Conservation (phyloP, 78 protist species). For the Dictyostelium capitatum region DNA sequence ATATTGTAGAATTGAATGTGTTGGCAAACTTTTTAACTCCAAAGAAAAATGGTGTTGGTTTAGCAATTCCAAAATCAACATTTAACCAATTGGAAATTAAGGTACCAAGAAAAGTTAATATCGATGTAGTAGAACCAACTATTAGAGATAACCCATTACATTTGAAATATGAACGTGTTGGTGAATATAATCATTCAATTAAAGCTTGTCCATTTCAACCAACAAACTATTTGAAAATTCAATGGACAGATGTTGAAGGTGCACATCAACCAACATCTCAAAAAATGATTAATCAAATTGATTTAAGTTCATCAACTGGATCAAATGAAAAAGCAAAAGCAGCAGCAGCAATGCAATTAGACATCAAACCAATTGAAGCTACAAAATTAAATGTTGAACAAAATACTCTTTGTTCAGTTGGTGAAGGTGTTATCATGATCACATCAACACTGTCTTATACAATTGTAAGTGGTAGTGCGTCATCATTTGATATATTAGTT, state of each 20-base stretch:
- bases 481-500: conserved; percentile 47
- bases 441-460: neutral
- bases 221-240: conserved; percentile 34
- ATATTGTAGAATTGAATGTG: conserved; percentile 22
- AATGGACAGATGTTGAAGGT: conserved; percentile 70
- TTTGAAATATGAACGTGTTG: neutral
- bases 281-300: conserved; percentile 15
- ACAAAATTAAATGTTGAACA: conserved; percentile 66
- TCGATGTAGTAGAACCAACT: conserved; percentile 2
- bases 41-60: conserved; percentile 79
- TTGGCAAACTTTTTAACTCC: conserved; percentile 52
- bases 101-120: conserved; percentile 41
- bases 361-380: neutral
- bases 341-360: neutral
- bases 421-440: conserved; percentile 66
- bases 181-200: neutral
- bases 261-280: neutral
- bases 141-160: conserved; percentile 1
- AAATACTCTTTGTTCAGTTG: conserved; percentile 56
- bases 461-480: conserved; percentile 44
- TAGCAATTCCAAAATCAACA: conserved; percentile 56
- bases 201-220: conserved; percentile 33
- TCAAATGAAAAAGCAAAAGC: conserved; percentile 16
- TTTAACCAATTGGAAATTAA: conserved; percentile 21
- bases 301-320: conserved; percentile 12